Evolutionary conservation across 805 yeast genomes (phyloP), one percentile per base, ranked within the genome.

Genomic region (Saccharomyces paradoxus): DNA sequence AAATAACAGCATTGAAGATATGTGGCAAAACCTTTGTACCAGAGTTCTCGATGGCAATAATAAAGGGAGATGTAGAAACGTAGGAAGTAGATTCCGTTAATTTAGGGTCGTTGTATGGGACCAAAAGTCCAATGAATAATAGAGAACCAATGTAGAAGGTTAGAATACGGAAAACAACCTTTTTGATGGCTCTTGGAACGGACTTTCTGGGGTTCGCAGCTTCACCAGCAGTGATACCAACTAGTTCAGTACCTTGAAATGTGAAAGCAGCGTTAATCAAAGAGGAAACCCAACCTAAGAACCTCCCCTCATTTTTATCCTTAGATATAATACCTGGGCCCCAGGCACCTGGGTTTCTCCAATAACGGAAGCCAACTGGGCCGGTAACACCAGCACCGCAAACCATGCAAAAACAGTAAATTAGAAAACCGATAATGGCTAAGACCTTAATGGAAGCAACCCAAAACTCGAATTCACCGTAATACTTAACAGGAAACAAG

Each of bases 381-480:
- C 89, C 89, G 1, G 80, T 75, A 28, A 64, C 62, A 63, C 87
- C 87, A 13, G 85, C 89, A 71, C 89, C 90, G 69, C 87, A 82
- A 26, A 84, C 89, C 83, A 85, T 84, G 68, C 81, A 77, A 53
- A 85, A 71, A 31, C 83, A 82, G 63, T 84, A 84, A 46, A 86
- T 68, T 54, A 85, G 67, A 77, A 85, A 85, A n/a, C 89, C 91
- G 13, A 82, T 68, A 51, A 86, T 82, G 49, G 90, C 87, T 46
- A 84, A 56, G 46, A 86, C 85, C 65, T 86, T 86, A 54, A 84
- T 68, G 57, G 78, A 72, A 5, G 89, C 86, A 54, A 85, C 73
- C 88, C 90, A 85, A 63, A 86, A 86, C 64, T 86, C 91, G 58
- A 84, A 67, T 67, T 86, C 91, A 66, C 92, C 92, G 63, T 84